Percentiles rank a stretch among this genome's conserved stretches.
These are phyloP conservation scores for Hammondia hammondi DNA, from an alignment of 169 alveolate species.

Conservation along the genomic window DNA sequence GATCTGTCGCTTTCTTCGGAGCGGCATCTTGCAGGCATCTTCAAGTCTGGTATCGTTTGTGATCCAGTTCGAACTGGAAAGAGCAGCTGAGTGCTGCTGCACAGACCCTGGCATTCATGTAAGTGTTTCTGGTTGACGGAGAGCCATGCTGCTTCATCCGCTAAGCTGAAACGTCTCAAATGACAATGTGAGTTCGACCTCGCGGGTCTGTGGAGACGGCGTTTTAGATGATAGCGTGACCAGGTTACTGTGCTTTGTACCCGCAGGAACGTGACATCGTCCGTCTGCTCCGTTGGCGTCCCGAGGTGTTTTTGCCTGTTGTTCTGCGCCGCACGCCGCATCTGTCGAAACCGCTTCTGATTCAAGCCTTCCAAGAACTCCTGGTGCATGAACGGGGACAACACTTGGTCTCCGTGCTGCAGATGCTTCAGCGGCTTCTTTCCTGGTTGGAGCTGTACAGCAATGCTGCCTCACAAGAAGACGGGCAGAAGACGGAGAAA, in stretches of 20 bases:
- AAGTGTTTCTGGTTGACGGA: not conserved
- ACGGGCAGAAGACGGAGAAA: not conserved
- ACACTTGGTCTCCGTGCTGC: not conserved
- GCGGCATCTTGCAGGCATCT: not conserved
- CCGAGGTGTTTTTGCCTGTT: not conserved
- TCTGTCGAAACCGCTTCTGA: conserved; percentile 19
- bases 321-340: not conserved
- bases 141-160: too few relatives aligned
- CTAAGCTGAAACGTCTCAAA: too few relatives aligned
- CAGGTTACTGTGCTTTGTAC: not conserved
- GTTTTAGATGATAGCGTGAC: too few relatives aligned
- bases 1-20: conserved; percentile 10
- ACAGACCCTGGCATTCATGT: not conserved
- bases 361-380: not conserved
- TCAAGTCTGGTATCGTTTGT: not conserved
- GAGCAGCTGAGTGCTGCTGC: conserved; percentile 24
- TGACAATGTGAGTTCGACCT: too few relatives aligned
- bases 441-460: conserved; percentile 1
- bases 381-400: not conserved
- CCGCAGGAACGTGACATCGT: conserved; percentile 25
- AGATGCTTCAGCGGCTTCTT: not conserved
- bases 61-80: not conserved
- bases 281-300: conserved; percentile 28
- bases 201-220: too few relatives aligned
- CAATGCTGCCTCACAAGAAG: not conserved